Conservation (phyloP, 805 yeast genomes). For the Ogataea siamensis region DNA sequence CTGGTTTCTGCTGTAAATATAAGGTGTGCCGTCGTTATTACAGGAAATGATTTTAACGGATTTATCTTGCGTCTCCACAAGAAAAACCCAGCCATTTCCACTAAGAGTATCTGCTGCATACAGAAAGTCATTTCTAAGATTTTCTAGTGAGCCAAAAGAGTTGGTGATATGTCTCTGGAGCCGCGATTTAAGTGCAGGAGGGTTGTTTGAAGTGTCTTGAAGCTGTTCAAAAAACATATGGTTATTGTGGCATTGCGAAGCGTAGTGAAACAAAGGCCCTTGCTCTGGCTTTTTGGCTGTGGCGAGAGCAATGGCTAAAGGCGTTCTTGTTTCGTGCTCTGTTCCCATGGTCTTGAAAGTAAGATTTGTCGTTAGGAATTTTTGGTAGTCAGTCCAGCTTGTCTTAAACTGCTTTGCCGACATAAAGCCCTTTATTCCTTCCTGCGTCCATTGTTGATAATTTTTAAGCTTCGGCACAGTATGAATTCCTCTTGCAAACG, state of each 20-base stretch:
- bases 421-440: constrained; percentile 66
- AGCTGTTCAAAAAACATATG: constrained; percentile 80
- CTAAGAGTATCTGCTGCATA: constrained; percentile 48
- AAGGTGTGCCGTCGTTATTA: constrained; percentile 78
- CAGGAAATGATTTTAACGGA: constrained; percentile 51
- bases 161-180: constrained; percentile 34
- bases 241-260: constrained; percentile 90
- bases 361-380: constrained; percentile 55
- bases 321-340: constrained; percentile 69
- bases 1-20: constrained; percentile 67
- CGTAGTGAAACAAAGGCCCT: constrained; percentile 76
- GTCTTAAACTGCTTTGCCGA: constrained; percentile 61
- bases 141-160: constrained; percentile 45
- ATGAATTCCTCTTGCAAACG: constrained; percentile 45
- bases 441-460: constrained; percentile 36
- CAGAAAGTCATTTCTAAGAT: constrained; percentile 49
- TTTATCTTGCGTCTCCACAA: constrained; percentile 66
- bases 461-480: constrained; percentile 57
- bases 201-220: constrained; percentile 21
- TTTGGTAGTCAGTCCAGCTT: constrained; percentile 84
- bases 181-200: constrained; percentile 26
- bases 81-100: constrained; percentile 76
- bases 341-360: constrained; percentile 73
- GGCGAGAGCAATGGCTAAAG: constrained; percentile 65
- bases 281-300: constrained; percentile 66